Base-by-base conservation (phyloP, 345 rosid genomes). In the Microthlaspi erraticum region DNA sequence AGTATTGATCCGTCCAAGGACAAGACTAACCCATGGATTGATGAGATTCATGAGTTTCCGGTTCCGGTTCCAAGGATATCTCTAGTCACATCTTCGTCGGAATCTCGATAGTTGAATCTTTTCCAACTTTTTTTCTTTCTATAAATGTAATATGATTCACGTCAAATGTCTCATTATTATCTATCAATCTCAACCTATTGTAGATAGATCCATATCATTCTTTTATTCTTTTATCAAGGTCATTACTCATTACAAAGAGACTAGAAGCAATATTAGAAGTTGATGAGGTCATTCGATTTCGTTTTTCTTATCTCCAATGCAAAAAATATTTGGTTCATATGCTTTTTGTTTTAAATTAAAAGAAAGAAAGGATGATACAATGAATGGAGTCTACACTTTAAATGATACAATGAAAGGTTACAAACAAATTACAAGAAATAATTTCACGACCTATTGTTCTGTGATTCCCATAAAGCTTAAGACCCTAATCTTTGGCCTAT, bases 21-120 rank as follows among this genome's bases (percentile, higher is more conserved):
- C 53, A 66, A 66, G 38, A 84, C 68, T 69, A 87, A 80, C 53
- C 92, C 92, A 6, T 87, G 92, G 89, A 81, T 81, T 34, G 86
- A 85, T 11, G 89, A 87, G 60, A 81, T 83, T 48, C 69, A 77
- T n/a, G 54, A 75, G 6, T 87, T 81, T 20, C 87, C 87, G 0
- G 80, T 73, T 18, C 73, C 78, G 1, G 84, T 80, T 6, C 84
- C 88, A 0, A 68, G 78, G 38, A 36, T 75, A 13, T 65, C 70
- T 17, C 64, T 46, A 0, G 74, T 75, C 8, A 29, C 78, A 19
- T 50, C 69, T 75, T 74, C 75, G 0, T 41, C 39, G 3, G 29
- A 55, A 48, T 45, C 76, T 72, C 50, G 34, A 36, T 64, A 72
- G 43, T 39, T 38, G 2, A 0, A 1, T 31, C 46, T 1, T 26